Base-by-base conservation (phyloP, 768 basidiomycete genomes). In the Agaricus blazei region DNA sequence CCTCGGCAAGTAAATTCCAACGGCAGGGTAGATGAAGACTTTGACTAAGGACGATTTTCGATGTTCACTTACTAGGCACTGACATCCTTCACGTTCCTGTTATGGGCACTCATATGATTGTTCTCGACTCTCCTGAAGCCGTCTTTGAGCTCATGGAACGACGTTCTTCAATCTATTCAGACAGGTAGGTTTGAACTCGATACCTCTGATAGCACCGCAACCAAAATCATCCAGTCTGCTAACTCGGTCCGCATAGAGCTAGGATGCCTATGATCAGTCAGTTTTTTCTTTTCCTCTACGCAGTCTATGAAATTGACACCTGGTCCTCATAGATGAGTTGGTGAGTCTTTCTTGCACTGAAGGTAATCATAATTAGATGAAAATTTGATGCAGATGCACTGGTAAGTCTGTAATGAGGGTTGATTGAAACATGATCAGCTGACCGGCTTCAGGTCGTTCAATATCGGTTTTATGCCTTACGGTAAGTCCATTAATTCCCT, bases 61-160 rank as follows among this genome's bases (percentile, higher is more conserved):
- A 37, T n/a, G 3, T 19, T 19, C 19, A 11, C 9, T 1, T 11
- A 8, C 34, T 6, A 70, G 68, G 64, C 27, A 64, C 65, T 5
- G 68, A 70, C 45, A 66, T 70, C 14, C 52, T 72, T 4, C 63
- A 67, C 51, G 48, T 70, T 7, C 61, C 67, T 29, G 49, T 64
- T 26, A 64, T 62, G 26, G 70, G 70, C 19, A 62, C 60, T 2
- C 49, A 55, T 12, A 48, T 69, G 24, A 60, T 69, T 26, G 59
- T 70, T n/a, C 46, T 80, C 42, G 73, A 76, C 54, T 69, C 72
- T 3, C 40, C 65, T 1, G 67, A 76, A 48, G 69, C 70, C 1
- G 69, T 71, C 2, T 60, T 58, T 3, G 76, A 80, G 11, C 68
- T 80, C 14, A 68, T 80, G 42, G 76, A 77, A 48, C 72, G 68